Evolutionary conservation across 2,329 filamentous ascomycete genomes (phyloP), one percentile per base, ranked within the genome.

Genomic region (Cercospora brassicicola): DNA sequence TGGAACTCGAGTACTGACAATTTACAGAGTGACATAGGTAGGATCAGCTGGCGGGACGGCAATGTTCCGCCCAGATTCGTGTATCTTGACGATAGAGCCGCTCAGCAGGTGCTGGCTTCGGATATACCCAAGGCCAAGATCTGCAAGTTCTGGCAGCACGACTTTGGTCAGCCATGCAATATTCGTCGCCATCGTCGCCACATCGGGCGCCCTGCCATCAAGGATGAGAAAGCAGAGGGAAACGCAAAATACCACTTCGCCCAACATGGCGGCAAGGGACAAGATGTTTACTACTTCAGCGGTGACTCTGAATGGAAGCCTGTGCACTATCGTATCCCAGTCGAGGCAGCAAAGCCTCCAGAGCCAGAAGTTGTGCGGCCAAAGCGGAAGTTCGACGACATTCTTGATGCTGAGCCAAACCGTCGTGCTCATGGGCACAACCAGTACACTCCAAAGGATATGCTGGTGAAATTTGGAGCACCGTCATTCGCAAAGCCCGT

Each of bases 11-110:
- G 45, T 26, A 51, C 67, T 65, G 36, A 63, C 55, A 8, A 62
- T 20, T 42, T 42, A 3, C 31, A 71, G 66, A 76, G 72, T 4
- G 73, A 78, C 28, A 70, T 78, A 3, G 72, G 74, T 10, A 67
- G 71, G 2, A 73, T 80, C 36, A 69, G 68, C 45, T 45, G 28
- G 36, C 73, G 72, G 8, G 73, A 73, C 10, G 69, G 64, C 7
- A 73, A 74, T 13, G 73, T 77, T 64, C 79, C 79, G 7, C 81
- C 80, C 1, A 75, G 73, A 18, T 78, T 78, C 56, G 77, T 80
- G n/a, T 77, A 79, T 42, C 77, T 82, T 1, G 81, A 83, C 66
- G 81, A 83, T 59, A 68, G 70, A 15, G 78, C 80, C 2, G 78
- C 75, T 23, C 77, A 77, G 62, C 75, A 76, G 2, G 75, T 82